Conservation (phyloP, 305 asterid species). For the Nicotiana rustica region DNA sequence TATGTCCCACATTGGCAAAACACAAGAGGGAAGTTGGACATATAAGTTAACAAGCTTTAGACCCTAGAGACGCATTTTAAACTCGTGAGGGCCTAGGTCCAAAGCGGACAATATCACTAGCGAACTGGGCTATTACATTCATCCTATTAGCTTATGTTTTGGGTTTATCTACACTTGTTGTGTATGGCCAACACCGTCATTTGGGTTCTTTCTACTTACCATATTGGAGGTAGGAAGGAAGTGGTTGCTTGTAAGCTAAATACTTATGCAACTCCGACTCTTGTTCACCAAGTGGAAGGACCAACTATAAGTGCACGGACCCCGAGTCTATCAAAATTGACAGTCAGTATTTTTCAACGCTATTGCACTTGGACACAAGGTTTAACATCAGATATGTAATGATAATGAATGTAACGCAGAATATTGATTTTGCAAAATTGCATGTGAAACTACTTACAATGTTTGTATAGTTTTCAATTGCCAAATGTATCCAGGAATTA, state of each 20-base stretch:
- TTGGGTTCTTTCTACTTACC: neutral
- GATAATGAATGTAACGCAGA: neutral
- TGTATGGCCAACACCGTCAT: neutral
- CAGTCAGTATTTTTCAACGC: neutral
- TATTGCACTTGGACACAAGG: conserved; percentile 20
- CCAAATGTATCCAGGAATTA: conserved; percentile 81
- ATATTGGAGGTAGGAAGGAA: conserved; percentile 10
- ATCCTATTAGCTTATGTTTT: neutral
- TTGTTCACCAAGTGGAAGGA: conserved; percentile 15
- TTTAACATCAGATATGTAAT: conserved; percentile 2
- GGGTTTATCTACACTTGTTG: neutral
- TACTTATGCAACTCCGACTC: neutral
- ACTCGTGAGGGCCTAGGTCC: no score
- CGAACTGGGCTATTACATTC: no score
- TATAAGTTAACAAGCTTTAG: no score
- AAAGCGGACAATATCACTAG: no score
- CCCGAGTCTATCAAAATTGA: neutral
- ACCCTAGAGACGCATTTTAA: no score
- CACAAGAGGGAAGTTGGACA: no score
- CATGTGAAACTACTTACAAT: conserved; percentile 63
- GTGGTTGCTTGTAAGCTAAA: conserved; percentile 7
- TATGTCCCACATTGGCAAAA: no score
- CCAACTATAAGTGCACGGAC: neutral
- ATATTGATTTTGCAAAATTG: neutral
- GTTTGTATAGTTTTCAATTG: conserved; percentile 57